Evolutionary conservation across 257 asterid genomes (phyloP), one percentile per base, ranked within the genome.

Genomic region (Penstemon eatonii): DNA sequence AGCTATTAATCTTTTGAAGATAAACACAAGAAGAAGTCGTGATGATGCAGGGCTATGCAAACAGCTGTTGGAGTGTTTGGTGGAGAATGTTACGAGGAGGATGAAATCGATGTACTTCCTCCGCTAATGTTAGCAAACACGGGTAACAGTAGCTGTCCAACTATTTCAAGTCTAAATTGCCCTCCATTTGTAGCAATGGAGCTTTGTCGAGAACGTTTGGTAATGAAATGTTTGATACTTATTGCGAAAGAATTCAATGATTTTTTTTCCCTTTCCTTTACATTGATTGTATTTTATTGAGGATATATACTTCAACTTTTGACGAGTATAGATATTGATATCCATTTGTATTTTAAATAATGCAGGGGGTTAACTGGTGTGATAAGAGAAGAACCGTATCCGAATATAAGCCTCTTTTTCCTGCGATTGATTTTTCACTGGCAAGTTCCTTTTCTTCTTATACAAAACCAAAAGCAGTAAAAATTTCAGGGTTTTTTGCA

Each of bases 351-450:
- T 15, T 25, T 79, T 70, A 5, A 47, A 65, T 45, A 39, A 49
- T 79, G 87, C 90, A 92, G 97, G 97, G 98, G 54, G 90, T 92
- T 69, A 86, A 90, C 73, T 93, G 98, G 97, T 93, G 97, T 69
- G 97, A 93, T 72, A 90, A 87, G 84, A 88, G 98, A 73, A 84
- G 97, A 82, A 86, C 88, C 82, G 49, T 87, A 72, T 80, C 77
- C 12, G 97, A 93, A 72, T 93, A 90, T 68, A 85, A 72, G 75
- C 77, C 76, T 43, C 77, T 88, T 45, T 93, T 93, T 75, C 98
- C 98, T n/a, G 94, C 92, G 56, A 80, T 93, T 80, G 96, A 93
- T 83, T 90, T 93, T 77, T 93, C 98, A 63, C 62, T 79, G 94
- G 96, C 82, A 84, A 88, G 98, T 36, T 69, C 19, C 64, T 56